Percentiles rank a stretch among this genome's conserved stretches.
Evolutionary conservation across 1,284 basidiomycete genomes (phyloP).

Genomic region (Apiotrichum mycotoxinovorans): DNA sequence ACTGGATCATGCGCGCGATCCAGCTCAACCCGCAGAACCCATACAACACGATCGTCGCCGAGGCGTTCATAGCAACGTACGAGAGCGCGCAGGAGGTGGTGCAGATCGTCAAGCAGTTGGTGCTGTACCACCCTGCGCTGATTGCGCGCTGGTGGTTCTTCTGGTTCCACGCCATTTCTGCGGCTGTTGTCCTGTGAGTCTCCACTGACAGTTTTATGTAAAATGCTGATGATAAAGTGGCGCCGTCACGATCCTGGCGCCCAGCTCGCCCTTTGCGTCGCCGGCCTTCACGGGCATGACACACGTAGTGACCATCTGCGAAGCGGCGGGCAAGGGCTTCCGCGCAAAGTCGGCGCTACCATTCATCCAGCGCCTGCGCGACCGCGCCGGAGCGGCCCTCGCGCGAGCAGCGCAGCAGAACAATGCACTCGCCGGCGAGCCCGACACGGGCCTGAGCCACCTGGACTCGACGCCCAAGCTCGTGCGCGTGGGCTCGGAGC

Average conservation of each 20-base stretch:
- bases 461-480: slow-evolving; percentile 31
- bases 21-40: slow-evolving; percentile 39
- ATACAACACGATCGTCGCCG: slow-evolving; percentile 29
- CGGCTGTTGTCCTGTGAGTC: slow-evolving; percentile 46
- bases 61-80: slow-evolving; percentile 42
- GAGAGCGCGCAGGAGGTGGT: slow-evolving; percentile 48
- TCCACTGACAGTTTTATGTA: background rate
- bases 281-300: slow-evolving; percentile 41
- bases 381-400: background rate
- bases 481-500: slow-evolving; percentile 20
- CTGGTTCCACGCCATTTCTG: slow-evolving; percentile 48
- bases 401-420: background rate
- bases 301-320: slow-evolving; percentile 41
- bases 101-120: slow-evolving; percentile 42
- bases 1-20: slow-evolving; percentile 42
- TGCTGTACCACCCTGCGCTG: slow-evolving; percentile 47
- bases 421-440: slow-evolving; percentile 5
- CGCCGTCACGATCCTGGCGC: slow-evolving; percentile 44
- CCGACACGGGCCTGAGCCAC: slow-evolving; percentile 41
- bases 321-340: slow-evolving; percentile 39
- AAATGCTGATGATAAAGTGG: slow-evolving; percentile 19
- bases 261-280: slow-evolving; percentile 40
- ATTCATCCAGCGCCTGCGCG: slow-evolving; percentile 6
- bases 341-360: slow-evolving; percentile 44
- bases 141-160: slow-evolving; percentile 48